Evolutionary conservation across 2,329 filamentous ascomycete genomes (phyloP), one percentile per base, ranked within the genome.

Genomic region (Colletotrichum sp.): DNA sequence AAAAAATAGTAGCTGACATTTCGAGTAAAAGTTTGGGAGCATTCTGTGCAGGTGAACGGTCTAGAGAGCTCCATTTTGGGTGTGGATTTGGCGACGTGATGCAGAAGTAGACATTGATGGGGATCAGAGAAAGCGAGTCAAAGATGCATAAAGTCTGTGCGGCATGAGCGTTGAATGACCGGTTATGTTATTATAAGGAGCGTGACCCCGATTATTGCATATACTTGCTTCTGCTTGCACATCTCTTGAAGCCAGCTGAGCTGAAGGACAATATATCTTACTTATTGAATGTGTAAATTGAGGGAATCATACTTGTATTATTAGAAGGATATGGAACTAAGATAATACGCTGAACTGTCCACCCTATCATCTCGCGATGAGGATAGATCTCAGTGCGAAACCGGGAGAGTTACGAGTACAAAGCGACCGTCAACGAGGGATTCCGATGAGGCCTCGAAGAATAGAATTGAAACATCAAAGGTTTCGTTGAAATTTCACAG

Each of bases 1-100:
- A 25, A 13, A 32, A 12, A 13, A 2, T 5, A 4, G 15, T 6
- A 44, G 8, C 32, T 19, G 1, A 72, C 78, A 39, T 78, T 78
- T 72, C 78, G 64, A 2, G 77, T 78, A 55, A 78, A 79, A 19
- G 73, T 77, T 36, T 79, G 75, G 5, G 78, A 69, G 55, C 78
- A 79, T 8, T 72, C 72, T 8, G 59, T 62, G 32, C 78, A 79
- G 39, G 64, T 49, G 36, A 78, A 79, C 1, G 77, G 78, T 13
- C 75, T 52, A 12, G 71, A 29, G 75, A 77, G 57, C 75, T 77
- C 44, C 71, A 77, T 77, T 32, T 16, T 75, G 27, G 49, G 8
- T n/a, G 30, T 30, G 57, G 15, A 34, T 59, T 65, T 63, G 39
- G n/a, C 8, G 30, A 25, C n/a, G 39, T n/a, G 36, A 30, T 63